These are phyloP conservation scores for Penicillium steckii DNA, from an alignment of 495 filamentous ascomycete species.

Conservation along the genomic window DNA sequence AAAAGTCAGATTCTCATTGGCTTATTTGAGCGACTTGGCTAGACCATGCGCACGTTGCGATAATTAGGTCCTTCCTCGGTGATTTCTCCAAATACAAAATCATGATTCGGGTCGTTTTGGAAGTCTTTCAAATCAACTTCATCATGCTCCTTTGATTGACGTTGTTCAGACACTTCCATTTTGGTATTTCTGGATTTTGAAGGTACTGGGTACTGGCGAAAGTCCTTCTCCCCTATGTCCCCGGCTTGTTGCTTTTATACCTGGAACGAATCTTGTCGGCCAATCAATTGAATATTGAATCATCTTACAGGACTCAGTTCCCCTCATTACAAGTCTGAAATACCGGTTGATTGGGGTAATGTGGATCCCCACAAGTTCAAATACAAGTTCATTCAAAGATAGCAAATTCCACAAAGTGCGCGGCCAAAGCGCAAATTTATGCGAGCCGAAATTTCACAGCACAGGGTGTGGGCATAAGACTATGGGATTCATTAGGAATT, in stretches of 20 bases:
- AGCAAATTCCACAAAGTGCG: neutral
- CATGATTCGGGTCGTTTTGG: neutral
- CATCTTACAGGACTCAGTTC: neutral
- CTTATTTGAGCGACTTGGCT: neutral
- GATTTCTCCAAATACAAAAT: neutral
- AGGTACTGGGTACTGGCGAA: too few species aligned
- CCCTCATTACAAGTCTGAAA: neutral
- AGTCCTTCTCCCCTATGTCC: too few species aligned
- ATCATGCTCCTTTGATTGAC: neutral
- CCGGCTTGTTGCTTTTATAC: neutral
- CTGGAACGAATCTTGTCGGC: neutral
- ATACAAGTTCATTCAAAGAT: neutral
- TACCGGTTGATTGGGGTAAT: neutral
- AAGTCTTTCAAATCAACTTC: neutral
- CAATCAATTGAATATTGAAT: neutral
- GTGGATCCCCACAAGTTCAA: neutral
- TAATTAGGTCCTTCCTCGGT: neutral
- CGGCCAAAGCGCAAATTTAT: neutral
- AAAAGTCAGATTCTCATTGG: neutral
- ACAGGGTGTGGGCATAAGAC: too few species aligned
- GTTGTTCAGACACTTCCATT: neutral
- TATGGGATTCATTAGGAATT: too few species aligned
- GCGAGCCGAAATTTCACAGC: neutral
- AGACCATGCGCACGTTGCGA: neutral
- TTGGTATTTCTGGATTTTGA: too few species aligned